A percentile compares a stretch with the other conserved stretches of the same genome.
Evolutionary conservation across 345 rosid genomes (phyloP).

Genomic region (Citrus sinensis): DNA sequence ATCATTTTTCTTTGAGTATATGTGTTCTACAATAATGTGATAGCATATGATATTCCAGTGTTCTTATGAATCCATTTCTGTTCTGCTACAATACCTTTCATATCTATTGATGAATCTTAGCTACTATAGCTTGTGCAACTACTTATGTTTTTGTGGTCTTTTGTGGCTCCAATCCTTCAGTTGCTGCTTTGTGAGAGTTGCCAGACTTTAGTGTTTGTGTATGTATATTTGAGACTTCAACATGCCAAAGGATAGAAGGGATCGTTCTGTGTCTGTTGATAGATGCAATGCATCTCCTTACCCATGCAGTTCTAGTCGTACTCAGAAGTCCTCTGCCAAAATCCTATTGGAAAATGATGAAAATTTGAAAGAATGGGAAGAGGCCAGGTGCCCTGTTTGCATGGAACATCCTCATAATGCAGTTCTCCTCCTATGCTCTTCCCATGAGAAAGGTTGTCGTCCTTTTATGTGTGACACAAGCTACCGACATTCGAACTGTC

Average conservation of each 20-base stretch:
- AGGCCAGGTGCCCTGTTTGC: slow-evolving; percentile 93
- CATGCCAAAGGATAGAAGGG: slow-evolving; percentile 96
- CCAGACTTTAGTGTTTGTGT: slow-evolving; percentile 2
- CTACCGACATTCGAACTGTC: slow-evolving; percentile 92
- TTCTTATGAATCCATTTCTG: not conserved
- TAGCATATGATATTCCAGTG: not conserved
- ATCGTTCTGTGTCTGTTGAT: slow-evolving; percentile 65
- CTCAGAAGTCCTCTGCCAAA: slow-evolving; percentile 38
- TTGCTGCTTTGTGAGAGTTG: slow-evolving; percentile 14
- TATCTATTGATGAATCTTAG: not conserved
- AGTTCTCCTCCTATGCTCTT: slow-evolving; percentile 82
- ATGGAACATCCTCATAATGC: slow-evolving; percentile 99
- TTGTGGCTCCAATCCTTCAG: slow-evolving; percentile 7
- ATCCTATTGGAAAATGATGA: slow-evolving; percentile 44
- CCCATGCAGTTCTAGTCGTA: slow-evolving; percentile 54
- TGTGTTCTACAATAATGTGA: not conserved
- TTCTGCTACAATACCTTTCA: not conserved
- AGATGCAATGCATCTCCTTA: slow-evolving; percentile 56
- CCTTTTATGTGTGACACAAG: slow-evolving; percentile 99
- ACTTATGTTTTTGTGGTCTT: slow-evolving; percentile 2
- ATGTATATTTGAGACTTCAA: slow-evolving; percentile 16
- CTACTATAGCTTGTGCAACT: not conserved
- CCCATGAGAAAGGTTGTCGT: slow-evolving; percentile 89
- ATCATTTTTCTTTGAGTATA: not conserved
- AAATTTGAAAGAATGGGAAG: slow-evolving; percentile 85